Evolutionary conservation across 2,329 filamentous ascomycete species (phyloP).

Genomic region (Lasiodiplodia theobromae): DNA sequence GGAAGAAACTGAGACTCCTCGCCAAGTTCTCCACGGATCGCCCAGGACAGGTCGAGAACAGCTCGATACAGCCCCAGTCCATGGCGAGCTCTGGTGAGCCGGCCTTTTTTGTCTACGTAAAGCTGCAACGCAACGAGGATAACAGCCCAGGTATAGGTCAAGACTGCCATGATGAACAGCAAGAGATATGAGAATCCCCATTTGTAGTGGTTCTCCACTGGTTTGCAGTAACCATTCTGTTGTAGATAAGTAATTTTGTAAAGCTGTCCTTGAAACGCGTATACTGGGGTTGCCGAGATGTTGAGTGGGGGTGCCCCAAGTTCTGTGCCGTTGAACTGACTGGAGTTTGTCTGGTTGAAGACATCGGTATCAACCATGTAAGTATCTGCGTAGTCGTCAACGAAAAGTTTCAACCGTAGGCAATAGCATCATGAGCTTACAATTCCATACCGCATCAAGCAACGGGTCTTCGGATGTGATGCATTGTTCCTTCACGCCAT

Average conservation of each 20-base stretch:
- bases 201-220: not conserved
- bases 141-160: constrained; percentile 2
- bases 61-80: not conserved
- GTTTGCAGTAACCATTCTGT: not conserved
- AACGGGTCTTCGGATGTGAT: too few species aligned
- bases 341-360: too few species aligned
- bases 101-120: not conserved
- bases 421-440: not conserved
- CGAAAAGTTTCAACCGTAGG: too few species aligned
- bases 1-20: not conserved
- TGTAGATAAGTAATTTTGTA: not conserved
- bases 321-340: not conserved
- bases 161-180: not conserved
- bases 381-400: too few species aligned
- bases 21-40: not conserved
- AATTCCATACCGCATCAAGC: not conserved
- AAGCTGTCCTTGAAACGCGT: too few species aligned
- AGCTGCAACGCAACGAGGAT: not conserved
- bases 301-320: not conserved
- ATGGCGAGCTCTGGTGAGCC: not conserved
- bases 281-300: not conserved
- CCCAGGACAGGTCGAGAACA: not conserved
- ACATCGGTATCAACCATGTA: not conserved
- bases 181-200: constrained; percentile 4
- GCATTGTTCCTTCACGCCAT: not conserved